Conservation (phyloP, 208 protist species). For the Trypanosoma cruzi region DNA sequence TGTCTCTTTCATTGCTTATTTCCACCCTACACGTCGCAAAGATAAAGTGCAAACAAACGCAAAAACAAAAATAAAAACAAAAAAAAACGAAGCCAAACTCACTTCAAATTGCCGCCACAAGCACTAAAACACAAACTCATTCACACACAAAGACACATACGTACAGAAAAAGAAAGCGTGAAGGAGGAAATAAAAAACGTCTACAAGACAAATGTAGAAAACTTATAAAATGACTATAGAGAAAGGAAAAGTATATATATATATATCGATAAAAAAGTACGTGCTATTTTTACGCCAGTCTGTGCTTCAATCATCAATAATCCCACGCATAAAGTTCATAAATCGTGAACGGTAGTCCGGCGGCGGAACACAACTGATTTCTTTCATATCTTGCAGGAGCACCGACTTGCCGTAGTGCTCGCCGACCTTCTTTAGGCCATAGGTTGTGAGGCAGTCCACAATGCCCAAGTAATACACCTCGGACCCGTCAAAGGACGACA, state of each 20-base stretch:
- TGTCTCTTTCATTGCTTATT: no score
- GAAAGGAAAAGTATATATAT: background rate
- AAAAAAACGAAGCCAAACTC: constrained; percentile 18
- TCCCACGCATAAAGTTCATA: constrained; percentile 25
- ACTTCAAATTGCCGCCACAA: background rate
- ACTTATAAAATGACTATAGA: constrained; percentile 8
- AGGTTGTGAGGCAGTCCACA: constrained; percentile 37
- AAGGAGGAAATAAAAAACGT: background rate
- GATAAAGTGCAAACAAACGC: constrained; percentile 7
- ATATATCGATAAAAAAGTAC: background rate
- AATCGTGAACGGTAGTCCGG: constrained; percentile 31
- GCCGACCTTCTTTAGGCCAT: constrained; percentile 32
- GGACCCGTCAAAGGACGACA: constrained; percentile 26
- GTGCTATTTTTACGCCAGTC: background rate
- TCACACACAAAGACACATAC: background rate
- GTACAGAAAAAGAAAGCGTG: constrained; percentile 15
- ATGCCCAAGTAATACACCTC: constrained; percentile 40
- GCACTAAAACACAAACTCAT: background rate
- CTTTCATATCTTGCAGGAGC: constrained; percentile 26
- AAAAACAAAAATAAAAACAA: constrained; percentile 4
- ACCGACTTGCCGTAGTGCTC: constrained; percentile 37
- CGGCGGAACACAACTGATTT: constrained; percentile 36
- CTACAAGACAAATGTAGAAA: background rate
- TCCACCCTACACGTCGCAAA: background rate
- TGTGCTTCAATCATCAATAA: constrained; percentile 13